Conservation (phyloP, 345 rosid genomes). For the Eucalyptus viminalis region DNA sequence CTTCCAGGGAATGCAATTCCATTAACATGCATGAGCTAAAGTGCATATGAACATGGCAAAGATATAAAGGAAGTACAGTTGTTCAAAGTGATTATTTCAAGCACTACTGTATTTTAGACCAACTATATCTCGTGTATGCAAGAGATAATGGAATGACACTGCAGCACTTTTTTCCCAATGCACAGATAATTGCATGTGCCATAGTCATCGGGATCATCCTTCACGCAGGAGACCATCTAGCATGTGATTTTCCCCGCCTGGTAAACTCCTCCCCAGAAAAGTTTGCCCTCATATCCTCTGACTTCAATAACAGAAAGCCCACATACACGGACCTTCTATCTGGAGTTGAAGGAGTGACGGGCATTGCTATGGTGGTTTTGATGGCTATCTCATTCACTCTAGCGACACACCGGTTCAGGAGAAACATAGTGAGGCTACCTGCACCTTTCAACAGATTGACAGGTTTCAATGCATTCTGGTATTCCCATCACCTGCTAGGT, state of each 20-base stretch:
- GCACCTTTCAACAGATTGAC: slow-evolving; percentile 70
- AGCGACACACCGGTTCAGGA: slow-evolving; percentile 61
- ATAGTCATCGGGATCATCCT: slow-evolving; percentile 48
- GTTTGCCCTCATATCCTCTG: slow-evolving; percentile 43
- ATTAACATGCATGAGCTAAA: not conserved
- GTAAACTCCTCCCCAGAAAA: slow-evolving; percentile 40
- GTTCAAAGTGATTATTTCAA: not conserved
- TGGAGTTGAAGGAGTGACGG: slow-evolving; percentile 67
- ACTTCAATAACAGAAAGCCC: slow-evolving; percentile 46
- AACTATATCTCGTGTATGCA: not conserved
- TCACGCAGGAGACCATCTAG: slow-evolving; percentile 68
- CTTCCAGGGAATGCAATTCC: not conserved
- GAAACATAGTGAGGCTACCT: slow-evolving; percentile 58
- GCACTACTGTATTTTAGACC: not conserved
- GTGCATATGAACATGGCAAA: not conserved
- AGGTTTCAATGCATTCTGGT: slow-evolving; percentile 98
- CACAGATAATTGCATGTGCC: slow-evolving; percentile 71
- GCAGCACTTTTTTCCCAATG: not conserved
- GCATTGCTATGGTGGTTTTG: slow-evolving; percentile 65
- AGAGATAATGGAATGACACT: not conserved
- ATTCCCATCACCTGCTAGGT: slow-evolving; percentile 80
- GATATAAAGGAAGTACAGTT: not conserved
- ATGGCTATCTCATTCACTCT: slow-evolving; percentile 52
- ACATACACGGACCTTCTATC: slow-evolving; percentile 50
- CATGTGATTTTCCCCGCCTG: slow-evolving; percentile 79